Conservation (phyloP, 805 yeast genomes). For the Wickerhamiella sergipiensis region DNA sequence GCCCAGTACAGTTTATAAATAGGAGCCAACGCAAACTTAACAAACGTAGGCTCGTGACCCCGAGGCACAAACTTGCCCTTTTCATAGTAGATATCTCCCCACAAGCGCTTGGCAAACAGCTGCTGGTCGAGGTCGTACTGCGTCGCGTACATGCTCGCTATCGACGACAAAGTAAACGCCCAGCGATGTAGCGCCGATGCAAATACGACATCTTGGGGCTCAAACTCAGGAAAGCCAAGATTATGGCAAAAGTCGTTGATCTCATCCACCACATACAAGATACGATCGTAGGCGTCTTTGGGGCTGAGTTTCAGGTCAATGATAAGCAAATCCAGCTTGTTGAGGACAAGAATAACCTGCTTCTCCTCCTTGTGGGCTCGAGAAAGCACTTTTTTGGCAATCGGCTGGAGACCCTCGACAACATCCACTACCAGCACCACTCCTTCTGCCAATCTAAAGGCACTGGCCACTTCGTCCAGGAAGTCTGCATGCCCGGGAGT, state of each 20-base stretch:
- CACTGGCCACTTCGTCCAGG: slow-evolving; percentile 53
- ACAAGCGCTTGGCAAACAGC: slow-evolving; percentile 41
- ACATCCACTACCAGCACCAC: slow-evolving; percentile 64
- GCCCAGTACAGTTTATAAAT: slow-evolving; percentile 60
- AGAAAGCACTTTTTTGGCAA: slow-evolving; percentile 36
- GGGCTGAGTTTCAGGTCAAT: slow-evolving; percentile 69
- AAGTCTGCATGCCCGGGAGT: slow-evolving; percentile 90
- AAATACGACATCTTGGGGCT: slow-evolving; percentile 58
- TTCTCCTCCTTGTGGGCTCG: slow-evolving; percentile 38
- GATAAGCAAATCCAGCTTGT: slow-evolving; percentile 76
- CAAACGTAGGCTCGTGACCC: slow-evolving; percentile 33
- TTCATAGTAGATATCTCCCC: slow-evolving; percentile 64
- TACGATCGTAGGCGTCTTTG: slow-evolving; percentile 54
- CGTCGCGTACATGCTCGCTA: slow-evolving; percentile 37
- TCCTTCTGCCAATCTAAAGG: slow-evolving; percentile 49
- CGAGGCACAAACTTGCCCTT: slow-evolving; percentile 33
- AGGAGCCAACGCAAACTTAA: slow-evolving; percentile 59
- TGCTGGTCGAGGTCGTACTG: slow-evolving; percentile 21
- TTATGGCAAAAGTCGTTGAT: slow-evolving; percentile 41
- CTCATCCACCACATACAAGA: slow-evolving; percentile 45
- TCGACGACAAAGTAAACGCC: slow-evolving; percentile 53
- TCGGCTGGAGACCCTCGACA: slow-evolving; percentile 62
- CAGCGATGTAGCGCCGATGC: slow-evolving; percentile 51
- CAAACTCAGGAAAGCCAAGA: slow-evolving; percentile 2
- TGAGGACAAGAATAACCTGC: slow-evolving; percentile 48